Conservation (phyloP, 108 stramenopile genomes). For the Skeletonema potamos region DNA sequence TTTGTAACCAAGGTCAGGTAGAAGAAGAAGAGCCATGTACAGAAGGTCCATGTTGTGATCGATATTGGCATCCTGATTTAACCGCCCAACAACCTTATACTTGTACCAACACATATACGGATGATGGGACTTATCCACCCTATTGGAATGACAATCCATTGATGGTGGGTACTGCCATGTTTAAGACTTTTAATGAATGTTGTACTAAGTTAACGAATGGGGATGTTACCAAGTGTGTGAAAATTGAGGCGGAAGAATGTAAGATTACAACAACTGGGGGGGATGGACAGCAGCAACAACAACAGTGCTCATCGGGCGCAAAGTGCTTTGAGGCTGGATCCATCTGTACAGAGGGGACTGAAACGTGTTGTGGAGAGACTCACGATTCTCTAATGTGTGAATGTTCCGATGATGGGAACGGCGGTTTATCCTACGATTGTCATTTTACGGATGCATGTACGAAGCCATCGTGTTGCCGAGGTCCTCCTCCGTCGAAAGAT, state of each 20-base stretch:
- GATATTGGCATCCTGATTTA: background rate
- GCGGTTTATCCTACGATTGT: background rate
- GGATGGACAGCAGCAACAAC: no score
- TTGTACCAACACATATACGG: background rate
- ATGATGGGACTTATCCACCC: background rate
- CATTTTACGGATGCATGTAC: background rate
- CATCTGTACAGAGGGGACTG: background rate
- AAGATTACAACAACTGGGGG: background rate
- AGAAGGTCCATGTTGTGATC: background rate
- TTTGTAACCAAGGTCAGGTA: background rate
- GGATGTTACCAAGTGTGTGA: background rate
- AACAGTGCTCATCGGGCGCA: background rate
- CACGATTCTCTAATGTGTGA: background rate
- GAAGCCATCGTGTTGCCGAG: background rate
- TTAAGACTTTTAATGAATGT: background rate
- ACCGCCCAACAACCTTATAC: background rate
- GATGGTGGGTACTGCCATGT: background rate
- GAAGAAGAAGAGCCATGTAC: background rate
- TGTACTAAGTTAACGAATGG: background rate
- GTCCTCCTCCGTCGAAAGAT: no score
- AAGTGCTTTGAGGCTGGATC: background rate
- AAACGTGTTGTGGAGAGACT: background rate
- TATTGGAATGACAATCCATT: background rate
- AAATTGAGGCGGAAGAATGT: background rate
- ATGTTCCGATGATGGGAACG: background rate